Evolutionary conservation across 768 basidiomycete species (phyloP), one percentile per base, ranked within the genome.

Genomic region (Lanmaoa pseudosensibilis): DNA sequence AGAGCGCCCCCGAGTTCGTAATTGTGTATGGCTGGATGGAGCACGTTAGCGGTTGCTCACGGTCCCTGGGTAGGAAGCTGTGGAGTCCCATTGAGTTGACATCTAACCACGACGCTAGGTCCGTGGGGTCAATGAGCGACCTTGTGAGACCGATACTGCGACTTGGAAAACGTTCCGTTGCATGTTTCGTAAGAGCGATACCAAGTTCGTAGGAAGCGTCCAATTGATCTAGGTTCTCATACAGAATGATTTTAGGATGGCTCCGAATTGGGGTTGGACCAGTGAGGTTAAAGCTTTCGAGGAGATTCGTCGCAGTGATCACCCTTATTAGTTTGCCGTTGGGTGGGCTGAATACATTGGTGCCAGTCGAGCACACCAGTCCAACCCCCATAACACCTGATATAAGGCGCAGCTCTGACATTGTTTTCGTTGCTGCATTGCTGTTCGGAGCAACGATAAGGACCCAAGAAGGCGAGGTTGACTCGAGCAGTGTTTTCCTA

Each of bases 151-250:
- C 94, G 41, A 98, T 78, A 60, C 85, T 84, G 25, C 97, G 85
- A 5, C 85, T 84, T 1, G 83, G 79, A 19, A 74, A 75, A 2
- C 78, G 73, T 63, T 88, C 85, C 6, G 85, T 84, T 12, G 83
- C 78, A 43, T 85, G 80, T 19, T 87, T 81, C 8, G 92, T 77
- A 8, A 89, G 74, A 3, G 94, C 83, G n/a, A 96, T 67, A 5
- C 80, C 84, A 4, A 97, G 79, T 68, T 99, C 97, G 73, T 95
- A 97, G 2, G 75, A 72, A 18, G 85, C 74, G 67, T 93, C 86
- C 52, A 99, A 77, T 32, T 90, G 83, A 63, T 98, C 91, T 18
- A 99, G 74, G 63, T 88, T 87, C 59, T 98, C 94, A 57, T 89
- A 88, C 5, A 98, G 66, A 33, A 95, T 83, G 34, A 96, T 69